Base-by-base conservation (phyloP, 192 early-diverging fungal species). In the Powellomyces hirtus region DNA sequence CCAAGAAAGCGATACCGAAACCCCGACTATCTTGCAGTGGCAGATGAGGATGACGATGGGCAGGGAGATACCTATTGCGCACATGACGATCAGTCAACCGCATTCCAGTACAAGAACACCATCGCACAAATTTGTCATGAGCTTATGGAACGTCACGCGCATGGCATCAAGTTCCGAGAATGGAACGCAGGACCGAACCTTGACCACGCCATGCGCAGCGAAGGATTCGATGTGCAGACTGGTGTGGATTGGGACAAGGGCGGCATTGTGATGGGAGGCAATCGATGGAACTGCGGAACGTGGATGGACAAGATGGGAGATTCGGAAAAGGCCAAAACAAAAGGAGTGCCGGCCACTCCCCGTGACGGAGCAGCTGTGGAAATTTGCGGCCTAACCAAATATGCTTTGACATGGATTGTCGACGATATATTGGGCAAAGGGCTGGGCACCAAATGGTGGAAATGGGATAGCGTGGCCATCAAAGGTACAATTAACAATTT, bases 261-360 rank as follows among this genome's bases (percentile, higher is more conserved):
- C 14, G 97, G 96, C 18, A 85, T 97, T 50, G 80, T 97, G 27
- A 68, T 76, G 56, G 96, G 97, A 55, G 97, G 97, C 30, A 97
- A 87, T 72, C 38, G 79, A 37, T 94, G 80, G 78, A 99, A 99
- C 78, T 99, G 96, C 66, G 96, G 97, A 29, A 98, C 95, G 0
- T 99, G 96, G 97, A 98, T 98, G 95, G 97, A 98, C 79, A 99
- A 97, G 59, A 86, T 86, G 84, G 84, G 84, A 16, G 94, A 97
- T 75, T 93, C 90, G 30, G 89, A 86, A 38, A 95, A 92, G 78
- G 96, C 97, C n/a, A 89, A 91, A 6, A 98, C 86, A 37, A 89
- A 89, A 31, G 97, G 97, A 1, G 68, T 90, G 26, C 97, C 96
- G 0, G 94, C 89, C 0, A 99, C 94, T 1, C 93, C 96, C 52